Evolutionary conservation across 2,329 filamentous ascomycete genomes (phyloP).

Genomic region (Fusarium tricinctum): DNA sequence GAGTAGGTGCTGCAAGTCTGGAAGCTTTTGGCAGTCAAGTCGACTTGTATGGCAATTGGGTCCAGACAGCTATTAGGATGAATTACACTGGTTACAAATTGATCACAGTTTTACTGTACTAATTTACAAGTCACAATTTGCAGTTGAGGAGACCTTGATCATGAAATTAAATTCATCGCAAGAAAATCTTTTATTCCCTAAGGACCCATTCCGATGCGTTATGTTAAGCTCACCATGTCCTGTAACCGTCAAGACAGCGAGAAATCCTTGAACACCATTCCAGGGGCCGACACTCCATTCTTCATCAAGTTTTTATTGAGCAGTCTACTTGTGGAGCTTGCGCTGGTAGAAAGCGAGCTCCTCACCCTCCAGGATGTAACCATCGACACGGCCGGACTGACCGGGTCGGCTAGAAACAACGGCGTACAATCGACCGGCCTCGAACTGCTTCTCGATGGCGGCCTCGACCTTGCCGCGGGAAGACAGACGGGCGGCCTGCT

Average conservation of each 20-base stretch:
- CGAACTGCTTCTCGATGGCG: slow-evolving; percentile 97
- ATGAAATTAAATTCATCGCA: slow-evolving; percentile 53
- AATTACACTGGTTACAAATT: slow-evolving; percentile 22
- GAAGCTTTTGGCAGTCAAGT: slow-evolving; percentile 15
- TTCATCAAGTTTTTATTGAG: slow-evolving; percentile 40
- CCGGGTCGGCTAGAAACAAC: slow-evolving; percentile 93
- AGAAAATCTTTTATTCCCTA: slow-evolving; percentile 56
- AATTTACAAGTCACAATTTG: slow-evolving; percentile 32
- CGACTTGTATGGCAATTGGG: neutral
- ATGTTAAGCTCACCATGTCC: slow-evolving; percentile 56
- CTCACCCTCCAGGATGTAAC: slow-evolving; percentile 98
- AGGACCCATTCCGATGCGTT: slow-evolving; percentile 57
- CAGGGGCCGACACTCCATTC: slow-evolving; percentile 48
- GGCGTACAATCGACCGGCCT: slow-evolving; percentile 97
- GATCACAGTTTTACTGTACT: neutral
- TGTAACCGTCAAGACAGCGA: slow-evolving; percentile 55
- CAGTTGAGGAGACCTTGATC: slow-evolving; percentile 47
- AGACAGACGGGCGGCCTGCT: slow-evolving; percentile 90
- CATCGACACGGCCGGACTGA: slow-evolving; percentile 96
- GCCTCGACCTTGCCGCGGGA: slow-evolving; percentile 91
- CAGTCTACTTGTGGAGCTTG: slow-evolving; percentile 95
- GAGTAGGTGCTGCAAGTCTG: slow-evolving; percentile 21
- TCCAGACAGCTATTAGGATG: slow-evolving; percentile 12
- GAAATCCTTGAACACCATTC: slow-evolving; percentile 58
- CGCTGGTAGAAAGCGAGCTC: slow-evolving; percentile 99